These are phyloP conservation scores for Rhododendron griersonianum DNA, from an alignment of 148 eudicot species.

Conservation along the genomic window DNA sequence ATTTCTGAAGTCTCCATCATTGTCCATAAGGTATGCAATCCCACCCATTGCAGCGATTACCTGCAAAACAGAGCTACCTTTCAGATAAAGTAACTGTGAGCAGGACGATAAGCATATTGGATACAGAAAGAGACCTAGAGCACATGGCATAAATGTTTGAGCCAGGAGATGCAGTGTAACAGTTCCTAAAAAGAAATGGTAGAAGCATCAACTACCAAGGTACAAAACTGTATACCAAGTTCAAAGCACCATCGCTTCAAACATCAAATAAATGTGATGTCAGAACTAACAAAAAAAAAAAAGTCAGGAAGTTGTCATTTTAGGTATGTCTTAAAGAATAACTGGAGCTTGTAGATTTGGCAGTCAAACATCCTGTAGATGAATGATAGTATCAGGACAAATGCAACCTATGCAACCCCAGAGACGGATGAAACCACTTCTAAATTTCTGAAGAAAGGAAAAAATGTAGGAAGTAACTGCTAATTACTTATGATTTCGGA, in stretches of 20 bases:
- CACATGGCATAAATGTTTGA: not conserved
- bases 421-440: not conserved
- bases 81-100: not conserved
- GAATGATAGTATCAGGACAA: not conserved
- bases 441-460: not conserved
- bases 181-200: not conserved
- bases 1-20: slow-evolving; percentile 76
- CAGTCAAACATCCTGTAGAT: not conserved
- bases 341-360: not conserved
- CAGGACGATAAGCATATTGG: not conserved
- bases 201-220: not conserved
- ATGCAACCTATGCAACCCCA: not conserved
- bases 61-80: slow-evolving; percentile 29
- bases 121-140: not conserved
- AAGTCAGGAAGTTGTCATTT: not conserved
- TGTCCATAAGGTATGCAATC: slow-evolving; percentile 75
- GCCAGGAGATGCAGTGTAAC: not conserved
- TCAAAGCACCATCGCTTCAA: not conserved
- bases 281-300: not conserved
- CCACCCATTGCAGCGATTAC: slow-evolving; percentile 66
- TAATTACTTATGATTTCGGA: not conserved
- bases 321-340: not conserved
- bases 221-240: not conserved
- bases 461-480: not conserved
- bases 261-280: not conserved